phyloP scores from a whole-genome alignment of 306 rosid species.

The Carpinus viminea region DNA sequence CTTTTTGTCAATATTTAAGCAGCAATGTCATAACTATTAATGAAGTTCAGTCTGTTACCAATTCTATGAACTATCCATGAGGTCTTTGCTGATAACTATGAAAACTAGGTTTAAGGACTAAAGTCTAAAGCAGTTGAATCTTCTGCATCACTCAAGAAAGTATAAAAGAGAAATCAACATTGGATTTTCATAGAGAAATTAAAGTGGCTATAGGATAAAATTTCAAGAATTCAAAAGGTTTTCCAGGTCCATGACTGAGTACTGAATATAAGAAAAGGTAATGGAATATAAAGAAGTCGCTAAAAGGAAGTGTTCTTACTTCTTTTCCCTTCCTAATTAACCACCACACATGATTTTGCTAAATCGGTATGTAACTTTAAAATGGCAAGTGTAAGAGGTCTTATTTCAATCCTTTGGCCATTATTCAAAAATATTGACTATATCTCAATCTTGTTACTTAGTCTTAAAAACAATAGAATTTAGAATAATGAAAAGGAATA shows the following conservation, averaged over 20 bases:
- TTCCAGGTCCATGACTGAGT: not conserved
- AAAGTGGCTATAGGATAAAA: not conserved
- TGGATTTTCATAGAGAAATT: not conserved
- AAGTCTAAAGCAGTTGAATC: too few relatives aligned
- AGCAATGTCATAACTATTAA: not conserved
- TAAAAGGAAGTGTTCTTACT: constrained; percentile 1
- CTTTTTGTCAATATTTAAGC: not conserved
- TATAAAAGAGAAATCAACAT: not conserved
- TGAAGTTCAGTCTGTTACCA: not conserved
- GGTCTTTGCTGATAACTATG: not conserved
- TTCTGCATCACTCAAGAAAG: not conserved
- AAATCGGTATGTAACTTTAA: too few relatives aligned
- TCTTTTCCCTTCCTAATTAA: not conserved
- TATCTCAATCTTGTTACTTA: not conserved
- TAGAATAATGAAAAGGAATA: not conserved
- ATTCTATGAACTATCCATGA: not conserved
- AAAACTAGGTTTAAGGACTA: not conserved
- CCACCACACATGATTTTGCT: not conserved
- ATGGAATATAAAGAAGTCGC: not conserved
- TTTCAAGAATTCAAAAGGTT: not conserved
- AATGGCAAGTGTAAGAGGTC: not conserved
- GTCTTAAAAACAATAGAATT: not conserved
- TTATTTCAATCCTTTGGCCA: not conserved
- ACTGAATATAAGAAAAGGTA: not conserved
- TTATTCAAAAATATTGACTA: not conserved